Evolutionary conservation across 495 filamentous ascomycete genomes (phyloP).

Genomic region (Tuber umbilicatum): DNA sequence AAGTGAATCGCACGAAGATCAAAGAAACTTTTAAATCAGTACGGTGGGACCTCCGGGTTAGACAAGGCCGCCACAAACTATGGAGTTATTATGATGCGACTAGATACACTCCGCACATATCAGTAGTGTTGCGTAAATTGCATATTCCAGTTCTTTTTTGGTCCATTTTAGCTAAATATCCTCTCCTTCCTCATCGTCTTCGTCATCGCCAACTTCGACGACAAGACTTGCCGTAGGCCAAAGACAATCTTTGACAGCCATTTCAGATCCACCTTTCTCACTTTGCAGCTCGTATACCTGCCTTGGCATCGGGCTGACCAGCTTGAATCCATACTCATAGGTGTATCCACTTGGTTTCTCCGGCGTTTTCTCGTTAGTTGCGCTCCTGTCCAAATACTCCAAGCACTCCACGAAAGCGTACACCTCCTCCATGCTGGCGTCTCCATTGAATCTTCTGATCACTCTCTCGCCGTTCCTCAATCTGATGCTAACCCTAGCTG

Average conservation of each 20-base stretch:
- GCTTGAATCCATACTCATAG: constrained; percentile 71
- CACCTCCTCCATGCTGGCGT: constrained; percentile 70
- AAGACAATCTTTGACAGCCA: constrained; percentile 44
- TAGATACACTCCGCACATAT: background rate
- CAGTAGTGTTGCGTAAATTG: background rate
- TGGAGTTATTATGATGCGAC: background rate
- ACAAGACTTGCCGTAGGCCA: constrained; percentile 82
- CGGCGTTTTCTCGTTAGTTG: constrained; percentile 40
- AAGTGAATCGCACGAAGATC: background rate
- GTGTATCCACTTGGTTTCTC: constrained; percentile 60
- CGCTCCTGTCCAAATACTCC: constrained; percentile 54
- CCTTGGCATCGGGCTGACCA: constrained; percentile 77
- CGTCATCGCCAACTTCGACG: constrained; percentile 54
- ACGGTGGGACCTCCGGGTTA: background rate
- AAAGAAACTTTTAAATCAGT: background rate
- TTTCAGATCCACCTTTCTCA: constrained; percentile 57
- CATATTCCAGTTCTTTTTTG: background rate
- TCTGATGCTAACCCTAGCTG: constrained; percentile 76
- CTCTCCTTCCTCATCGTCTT: constrained; percentile 33
- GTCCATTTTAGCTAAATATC: background rate
- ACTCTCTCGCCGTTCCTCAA: constrained; percentile 64
- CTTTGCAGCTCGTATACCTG: constrained; percentile 64
- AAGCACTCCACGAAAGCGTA: constrained; percentile 95
- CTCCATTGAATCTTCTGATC: constrained; percentile 61
- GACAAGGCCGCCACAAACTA: background rate